Base-by-base conservation (phyloP, 140 eudicot species). In the Oenanthe javanica region DNA sequence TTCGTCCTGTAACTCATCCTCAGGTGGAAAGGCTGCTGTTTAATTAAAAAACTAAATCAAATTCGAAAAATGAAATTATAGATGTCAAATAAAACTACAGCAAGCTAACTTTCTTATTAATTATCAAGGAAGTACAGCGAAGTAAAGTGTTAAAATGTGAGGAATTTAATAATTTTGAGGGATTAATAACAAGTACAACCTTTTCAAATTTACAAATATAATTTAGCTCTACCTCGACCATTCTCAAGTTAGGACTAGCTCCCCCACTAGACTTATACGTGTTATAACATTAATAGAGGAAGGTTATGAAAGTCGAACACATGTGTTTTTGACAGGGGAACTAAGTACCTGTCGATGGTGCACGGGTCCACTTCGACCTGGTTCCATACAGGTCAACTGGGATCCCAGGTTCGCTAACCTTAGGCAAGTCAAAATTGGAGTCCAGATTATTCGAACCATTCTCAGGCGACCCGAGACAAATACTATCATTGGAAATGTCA, bases 1-100 rank as follows among this genome's bases (percentile, higher is more conserved):
- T 55, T 94, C 90, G 43, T 72, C 81, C 70, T 81, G 77, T 64
- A 86, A 42, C 49, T 80, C 86, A 15, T 84, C 71, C 40, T 63
- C 85, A 13, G 31, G 11, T 73, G 66, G 36, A 51, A 85, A 36
- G 38, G 66, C 72, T 59, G 78, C 90, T 87, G 83, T 46, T 59
- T 45, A 76, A 78, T 36, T 23, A 18, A 27, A 70, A 15, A 10
- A 69, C 1, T 3, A 27, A 1, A 27, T 69, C 16, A 69, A 27
- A 54, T 54, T 54, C 61, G 5, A 4, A 36, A 36, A 36, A 36
- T 36, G 40, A 36, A 36, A 36, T 36, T 36, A 36, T 36, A 36
- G 40, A 36, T 36, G 40, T 36, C 40, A 36, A 36, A 36, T 36
- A 36, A 36, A 36, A 36, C 40, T 36, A 36, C 40, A 36, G 40